Evolutionary conservation across 768 basidiomycete species (phyloP).

Genomic region (Russula sp.): DNA sequence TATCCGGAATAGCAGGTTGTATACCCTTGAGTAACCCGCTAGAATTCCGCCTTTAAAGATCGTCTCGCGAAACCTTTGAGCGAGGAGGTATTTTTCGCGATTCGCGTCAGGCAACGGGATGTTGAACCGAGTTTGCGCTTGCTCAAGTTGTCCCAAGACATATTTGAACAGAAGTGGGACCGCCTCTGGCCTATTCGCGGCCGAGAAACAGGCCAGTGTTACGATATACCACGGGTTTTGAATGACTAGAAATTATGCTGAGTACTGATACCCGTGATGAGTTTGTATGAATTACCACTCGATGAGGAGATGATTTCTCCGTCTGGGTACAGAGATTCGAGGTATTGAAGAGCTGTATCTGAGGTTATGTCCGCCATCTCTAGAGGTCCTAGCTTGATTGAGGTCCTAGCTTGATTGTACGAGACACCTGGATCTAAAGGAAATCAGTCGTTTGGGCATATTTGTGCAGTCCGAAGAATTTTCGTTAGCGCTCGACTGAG

Average conservation of each 20-base stretch:
- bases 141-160: constrained; percentile 46
- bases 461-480: not conserved
- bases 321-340: constrained; percentile 49
- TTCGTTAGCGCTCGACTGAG: too few species aligned
- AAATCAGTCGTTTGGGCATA: constrained; percentile 10
- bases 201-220: constrained; percentile 54
- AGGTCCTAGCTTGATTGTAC: too few species aligned
- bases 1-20: not conserved
- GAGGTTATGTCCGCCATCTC: constrained; percentile 40
- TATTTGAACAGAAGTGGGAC: constrained; percentile 54
- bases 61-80: constrained; percentile 57
- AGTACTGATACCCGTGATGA: not conserved
- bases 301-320: constrained; percentile 29
- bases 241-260: constrained; percentile 29
- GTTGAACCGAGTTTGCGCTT: constrained; percentile 29
- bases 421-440: not conserved
- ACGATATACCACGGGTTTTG: constrained; percentile 60
- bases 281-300: constrained; percentile 15
- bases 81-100: constrained; percentile 44
- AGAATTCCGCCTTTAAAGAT: constrained; percentile 60
- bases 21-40: constrained; percentile 57
- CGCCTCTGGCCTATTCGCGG: constrained; percentile 57
- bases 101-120: constrained; percentile 29
- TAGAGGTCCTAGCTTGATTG: not conserved
- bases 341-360: constrained; percentile 42